phyloP scores from a whole-genome alignment of 345 rosid genomes.

The Aurinia saxatilis region DNA sequence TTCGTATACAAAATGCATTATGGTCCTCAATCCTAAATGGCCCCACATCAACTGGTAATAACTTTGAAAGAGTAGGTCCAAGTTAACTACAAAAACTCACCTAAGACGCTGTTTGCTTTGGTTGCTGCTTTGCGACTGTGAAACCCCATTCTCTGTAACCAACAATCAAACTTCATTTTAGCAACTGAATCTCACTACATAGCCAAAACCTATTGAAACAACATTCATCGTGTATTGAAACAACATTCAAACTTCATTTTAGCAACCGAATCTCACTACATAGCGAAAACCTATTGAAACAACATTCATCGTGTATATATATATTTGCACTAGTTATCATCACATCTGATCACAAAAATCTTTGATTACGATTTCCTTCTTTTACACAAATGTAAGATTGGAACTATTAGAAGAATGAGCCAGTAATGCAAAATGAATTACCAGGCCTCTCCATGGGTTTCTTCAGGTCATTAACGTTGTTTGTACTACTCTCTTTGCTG shows the following conservation, averaged over 20 bases:
- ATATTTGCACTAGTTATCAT: too few relatives aligned
- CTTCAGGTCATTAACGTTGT: slow-evolving; percentile 8
- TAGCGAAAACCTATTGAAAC: slow-evolving; percentile 33
- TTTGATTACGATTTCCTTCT: too few relatives aligned
- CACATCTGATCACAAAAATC: too few relatives aligned
- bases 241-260: too few relatives aligned
- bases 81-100: slow-evolving; percentile 8
- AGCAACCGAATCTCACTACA: too few relatives aligned
- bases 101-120: slow-evolving; percentile 29
- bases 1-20: not conserved
- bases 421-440: slow-evolving; percentile 11
- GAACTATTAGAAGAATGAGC: not conserved
- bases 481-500: slow-evolving; percentile 19
- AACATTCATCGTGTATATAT: slow-evolving; percentile 99
- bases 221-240: not conserved
- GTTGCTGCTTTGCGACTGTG: slow-evolving; percentile 10
- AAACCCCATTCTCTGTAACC: not conserved
- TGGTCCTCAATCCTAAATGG: not conserved
- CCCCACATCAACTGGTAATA: not conserved
- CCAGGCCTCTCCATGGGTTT: slow-evolving; percentile 23
- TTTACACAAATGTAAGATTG: not conserved
- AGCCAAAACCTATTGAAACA: not conserved
- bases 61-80: not conserved
- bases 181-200: not conserved
- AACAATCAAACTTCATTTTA: not conserved